A percentile compares a stretch with the other conserved stretches of the same genome.
Conservation (phyloP, 805 yeast species). For the Saturnispora saitoi region DNA sequence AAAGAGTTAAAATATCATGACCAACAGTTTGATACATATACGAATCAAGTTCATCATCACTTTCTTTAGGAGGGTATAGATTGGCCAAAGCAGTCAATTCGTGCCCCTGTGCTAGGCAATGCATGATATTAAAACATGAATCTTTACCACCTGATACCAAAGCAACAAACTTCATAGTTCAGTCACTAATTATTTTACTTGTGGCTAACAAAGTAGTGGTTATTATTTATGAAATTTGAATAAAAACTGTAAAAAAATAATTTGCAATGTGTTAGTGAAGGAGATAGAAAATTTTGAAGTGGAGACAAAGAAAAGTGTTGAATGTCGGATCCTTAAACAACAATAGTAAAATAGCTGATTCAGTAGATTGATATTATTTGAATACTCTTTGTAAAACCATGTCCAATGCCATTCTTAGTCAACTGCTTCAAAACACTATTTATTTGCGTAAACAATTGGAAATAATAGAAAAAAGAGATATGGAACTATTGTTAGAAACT, state of each 20-base stretch:
- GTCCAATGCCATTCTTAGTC: neutral
- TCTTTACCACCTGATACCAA: slow-evolving; percentile 95
- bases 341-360: too few species aligned
- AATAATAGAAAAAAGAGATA: neutral
- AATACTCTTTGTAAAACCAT: neutral
- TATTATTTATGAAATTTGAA: neutral
- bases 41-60: slow-evolving; percentile 72
- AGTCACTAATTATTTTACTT: too few species aligned
- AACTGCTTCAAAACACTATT: neutral
- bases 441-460: slow-evolving; percentile 2
- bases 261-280: too few species aligned
- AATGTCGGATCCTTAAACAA: too few species aligned
- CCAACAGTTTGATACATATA: slow-evolving; percentile 99
- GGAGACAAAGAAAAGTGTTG: too few species aligned
- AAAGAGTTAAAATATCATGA: slow-evolving; percentile 60
- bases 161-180: slow-evolving; percentile 79
- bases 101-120: slow-evolving; percentile 81
- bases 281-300: too few species aligned
- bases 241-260: neutral
- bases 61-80: slow-evolving; percentile 47
- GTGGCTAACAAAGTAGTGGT: too few species aligned
- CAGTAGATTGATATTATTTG: too few species aligned
- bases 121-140: slow-evolving; percentile 81
- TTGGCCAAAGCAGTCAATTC: slow-evolving; percentile 81
- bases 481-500: neutral